phyloP scores from a whole-genome alignment of 2,329 filamentous ascomycete species.

The Polychaeton citri region DNA sequence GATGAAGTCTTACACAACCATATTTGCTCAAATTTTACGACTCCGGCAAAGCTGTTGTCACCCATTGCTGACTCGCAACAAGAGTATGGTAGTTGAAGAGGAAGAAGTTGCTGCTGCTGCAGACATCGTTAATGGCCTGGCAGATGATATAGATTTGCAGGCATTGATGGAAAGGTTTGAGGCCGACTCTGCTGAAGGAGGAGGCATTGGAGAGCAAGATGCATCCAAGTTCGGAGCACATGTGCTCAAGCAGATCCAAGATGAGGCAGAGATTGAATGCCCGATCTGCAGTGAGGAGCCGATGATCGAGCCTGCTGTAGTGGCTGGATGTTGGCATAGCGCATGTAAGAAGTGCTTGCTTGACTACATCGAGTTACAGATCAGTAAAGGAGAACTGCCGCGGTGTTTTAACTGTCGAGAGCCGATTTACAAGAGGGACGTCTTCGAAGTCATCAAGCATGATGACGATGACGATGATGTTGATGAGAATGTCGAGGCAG shows the following conservation, averaged over 20 bases:
- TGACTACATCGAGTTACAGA: conserved; percentile 78
- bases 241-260: conserved; percentile 80
- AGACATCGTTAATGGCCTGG: conserved; percentile 66
- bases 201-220: conserved; percentile 34
- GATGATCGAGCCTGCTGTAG: conserved; percentile 74
- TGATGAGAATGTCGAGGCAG: conserved; percentile 6
- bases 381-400: conserved; percentile 58
- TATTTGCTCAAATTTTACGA: conserved; percentile 90
- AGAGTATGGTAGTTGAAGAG: conserved; percentile 73
- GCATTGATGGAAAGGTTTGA: conserved; percentile 77
- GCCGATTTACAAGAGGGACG: conserved; percentile 64
- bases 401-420: conserved; percentile 87
- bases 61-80: conserved; percentile 76
- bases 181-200: conserved; percentile 21
- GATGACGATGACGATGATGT: conserved; percentile 38
- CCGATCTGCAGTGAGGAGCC: conserved; percentile 91
- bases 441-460: conserved; percentile 85
- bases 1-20: conserved; percentile 90
- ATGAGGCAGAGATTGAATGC: conserved; percentile 78
- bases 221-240: conserved; percentile 71
- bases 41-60: conserved; percentile 92
- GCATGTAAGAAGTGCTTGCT: conserved; percentile 90
- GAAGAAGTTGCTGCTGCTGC: conserved; percentile 65
- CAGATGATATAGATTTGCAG: conserved; percentile 92
- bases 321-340: conserved; percentile 95